Percentiles rank a stretch among this genome's conserved stretches.
Conservation (phyloP, 345 rosid genomes). For the Clausena lansium region DNA sequence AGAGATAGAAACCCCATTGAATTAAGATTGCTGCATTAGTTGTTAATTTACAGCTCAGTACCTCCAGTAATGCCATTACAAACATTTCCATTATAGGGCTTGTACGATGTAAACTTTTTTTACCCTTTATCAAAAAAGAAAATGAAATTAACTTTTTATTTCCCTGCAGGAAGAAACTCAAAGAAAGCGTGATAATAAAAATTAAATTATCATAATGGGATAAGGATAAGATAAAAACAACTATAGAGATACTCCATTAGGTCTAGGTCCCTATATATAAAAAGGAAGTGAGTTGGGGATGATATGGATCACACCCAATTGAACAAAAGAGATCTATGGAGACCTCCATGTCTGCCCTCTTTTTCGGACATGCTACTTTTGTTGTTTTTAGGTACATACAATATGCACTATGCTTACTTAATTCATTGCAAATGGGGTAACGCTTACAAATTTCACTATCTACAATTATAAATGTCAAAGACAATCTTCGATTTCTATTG, state of each 20-base stretch:
- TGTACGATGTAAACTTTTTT: too few species aligned
- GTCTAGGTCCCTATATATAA: neutral
- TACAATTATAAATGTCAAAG: too few species aligned
- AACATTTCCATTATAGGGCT: too few species aligned
- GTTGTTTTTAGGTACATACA: neutral
- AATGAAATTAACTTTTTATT: neutral
- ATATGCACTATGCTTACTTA: neutral
- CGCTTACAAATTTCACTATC: too few species aligned
- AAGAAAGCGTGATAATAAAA: neutral
- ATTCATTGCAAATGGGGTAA: neutral
- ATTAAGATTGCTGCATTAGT: neutral
- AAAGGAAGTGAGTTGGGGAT: neutral
- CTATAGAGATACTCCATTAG: neutral
- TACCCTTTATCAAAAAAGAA: neutral
- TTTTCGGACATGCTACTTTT: neutral
- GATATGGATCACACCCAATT: conserved; percentile 3
- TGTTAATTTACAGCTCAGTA: neutral
- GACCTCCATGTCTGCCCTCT: neutral
- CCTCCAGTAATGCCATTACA: too few species aligned
- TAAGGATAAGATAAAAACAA: neutral
- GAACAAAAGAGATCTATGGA: neutral
- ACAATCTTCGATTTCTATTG: too few species aligned
- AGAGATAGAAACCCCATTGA: neutral
- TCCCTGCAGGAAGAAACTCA: neutral
- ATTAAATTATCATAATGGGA: neutral